phyloP scores from a whole-genome alignment of 768 basidiomycete species.

The Leucogyrophana mollusca region DNA sequence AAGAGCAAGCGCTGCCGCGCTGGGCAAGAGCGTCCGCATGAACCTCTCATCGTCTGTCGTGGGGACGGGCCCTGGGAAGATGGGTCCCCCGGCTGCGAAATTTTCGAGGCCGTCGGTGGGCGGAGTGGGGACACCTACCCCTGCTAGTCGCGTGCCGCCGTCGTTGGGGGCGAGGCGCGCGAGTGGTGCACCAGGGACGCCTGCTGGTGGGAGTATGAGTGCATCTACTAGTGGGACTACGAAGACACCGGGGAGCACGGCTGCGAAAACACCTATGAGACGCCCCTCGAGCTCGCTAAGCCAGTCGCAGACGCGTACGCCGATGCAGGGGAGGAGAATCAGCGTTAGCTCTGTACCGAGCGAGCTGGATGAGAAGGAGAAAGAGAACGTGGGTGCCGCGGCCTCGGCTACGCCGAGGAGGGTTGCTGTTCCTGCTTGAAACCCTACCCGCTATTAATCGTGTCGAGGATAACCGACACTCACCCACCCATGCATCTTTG shows the following conservation, averaged over 20 bases:
- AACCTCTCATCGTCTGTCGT: constrained; percentile 30
- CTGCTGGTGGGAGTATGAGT: not conserved
- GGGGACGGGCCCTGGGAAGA: constrained; percentile 36
- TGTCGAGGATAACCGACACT: no score
- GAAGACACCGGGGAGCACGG: constrained; percentile 4
- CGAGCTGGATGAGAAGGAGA: constrained; percentile 62
- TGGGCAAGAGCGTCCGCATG: constrained; percentile 51
- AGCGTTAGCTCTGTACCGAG: constrained; percentile 36
- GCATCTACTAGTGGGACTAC: constrained; percentile 1
- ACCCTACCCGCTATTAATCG: no score
- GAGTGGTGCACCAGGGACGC: constrained; percentile 5
- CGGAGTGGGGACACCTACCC: constrained; percentile 36
- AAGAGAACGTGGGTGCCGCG: no score
- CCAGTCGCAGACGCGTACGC: constrained; percentile 33
- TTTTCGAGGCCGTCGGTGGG: constrained; percentile 30
- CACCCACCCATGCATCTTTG: no score
- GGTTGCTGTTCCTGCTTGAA: no score
- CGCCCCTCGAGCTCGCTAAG: constrained; percentile 30
- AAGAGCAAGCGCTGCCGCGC: constrained; percentile 30
- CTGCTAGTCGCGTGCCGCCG: constrained; percentile 31
- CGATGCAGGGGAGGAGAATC: constrained; percentile 30
- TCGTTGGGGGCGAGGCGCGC: constrained; percentile 15
- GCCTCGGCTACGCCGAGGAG: no score
- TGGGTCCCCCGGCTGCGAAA: constrained; percentile 48
- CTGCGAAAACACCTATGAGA: constrained; percentile 13